Evolutionary conservation across 495 filamentous ascomycete species (phyloP).

Genomic region (Lindgomyces ingoldianus): DNA sequence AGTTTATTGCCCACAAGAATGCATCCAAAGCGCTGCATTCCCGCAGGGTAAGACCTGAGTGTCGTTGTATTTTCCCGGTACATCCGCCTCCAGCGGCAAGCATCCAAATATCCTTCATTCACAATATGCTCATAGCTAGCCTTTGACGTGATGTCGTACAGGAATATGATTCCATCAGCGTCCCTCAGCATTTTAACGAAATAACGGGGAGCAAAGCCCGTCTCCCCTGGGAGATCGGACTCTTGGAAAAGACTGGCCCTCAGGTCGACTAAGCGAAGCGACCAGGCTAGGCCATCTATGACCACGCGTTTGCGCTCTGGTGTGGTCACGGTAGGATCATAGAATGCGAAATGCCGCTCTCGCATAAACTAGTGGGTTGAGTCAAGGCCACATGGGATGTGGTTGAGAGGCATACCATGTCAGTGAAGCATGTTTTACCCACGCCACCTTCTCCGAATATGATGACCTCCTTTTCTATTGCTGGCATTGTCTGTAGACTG

Average conservation of each 20-base stretch:
- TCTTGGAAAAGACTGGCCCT: no score
- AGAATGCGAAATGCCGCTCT: slow-evolving; percentile 2
- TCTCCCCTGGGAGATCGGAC: neutral
- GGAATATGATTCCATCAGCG: slow-evolving; percentile 11
- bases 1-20: slow-evolving; percentile 27
- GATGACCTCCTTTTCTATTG: neutral
- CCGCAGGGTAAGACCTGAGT: neutral
- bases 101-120: neutral
- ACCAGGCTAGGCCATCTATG: neutral
- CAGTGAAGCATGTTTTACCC: slow-evolving; percentile 29
- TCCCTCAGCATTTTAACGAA: neutral
- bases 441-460: slow-evolving; percentile 22
- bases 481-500: neutral
- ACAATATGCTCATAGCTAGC: slow-evolving; percentile 13
- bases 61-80: neutral
- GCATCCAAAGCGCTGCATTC: slow-evolving; percentile 18
- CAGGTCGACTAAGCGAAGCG: neutral
- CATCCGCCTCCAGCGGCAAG: neutral
- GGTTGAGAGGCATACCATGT: slow-evolving; percentile 19
- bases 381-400: neutral
- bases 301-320: neutral
- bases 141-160: slow-evolving; percentile 18
- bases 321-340: slow-evolving; percentile 4
- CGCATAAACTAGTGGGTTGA: slow-evolving; percentile 7
- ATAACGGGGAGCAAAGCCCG: neutral